A percentile compares a stretch with the other conserved stretches of the same genome.
Conservation (phyloP, 352 stramenopile genomes). For the Phytophthora podocarpi region DNA sequence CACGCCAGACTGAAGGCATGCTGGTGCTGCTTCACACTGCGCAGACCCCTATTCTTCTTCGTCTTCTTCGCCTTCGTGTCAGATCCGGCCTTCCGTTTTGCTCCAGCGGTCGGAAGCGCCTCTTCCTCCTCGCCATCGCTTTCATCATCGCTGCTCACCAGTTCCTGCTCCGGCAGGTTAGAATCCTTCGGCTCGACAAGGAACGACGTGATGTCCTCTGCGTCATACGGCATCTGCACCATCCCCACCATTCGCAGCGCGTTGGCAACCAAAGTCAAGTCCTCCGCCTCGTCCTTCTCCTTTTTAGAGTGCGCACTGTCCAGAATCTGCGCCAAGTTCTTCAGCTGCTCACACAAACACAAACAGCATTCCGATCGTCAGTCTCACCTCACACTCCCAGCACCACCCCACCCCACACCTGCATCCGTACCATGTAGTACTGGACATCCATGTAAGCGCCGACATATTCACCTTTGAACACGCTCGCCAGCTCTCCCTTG, state of each 20-base stretch:
- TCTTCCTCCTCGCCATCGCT: constrained; percentile 49
- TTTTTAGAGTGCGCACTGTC: constrained; percentile 40
- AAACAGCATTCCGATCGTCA: constrained; percentile 4
- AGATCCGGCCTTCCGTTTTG: constrained; percentile 59
- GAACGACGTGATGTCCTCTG: constrained; percentile 71
- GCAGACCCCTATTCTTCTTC: constrained; percentile 50
- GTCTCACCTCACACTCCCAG: background rate
- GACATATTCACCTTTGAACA: constrained; percentile 90
- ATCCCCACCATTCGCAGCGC: constrained; percentile 70
- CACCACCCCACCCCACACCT: background rate
- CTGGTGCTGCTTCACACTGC: constrained; percentile 75
- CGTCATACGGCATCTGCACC: constrained; percentile 72
- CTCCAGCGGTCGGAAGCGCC: constrained; percentile 22
- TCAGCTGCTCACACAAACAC: constrained; percentile 43
- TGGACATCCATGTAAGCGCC: constrained; percentile 85
- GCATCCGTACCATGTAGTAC: constrained; percentile 78
- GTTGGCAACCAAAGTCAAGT: constrained; percentile 69
- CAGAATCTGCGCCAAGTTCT: constrained; percentile 69
- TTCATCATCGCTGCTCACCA: constrained; percentile 53
- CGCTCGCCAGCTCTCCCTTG: constrained; percentile 79
- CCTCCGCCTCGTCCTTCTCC: constrained; percentile 43
- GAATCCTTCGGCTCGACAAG: constrained; percentile 53
- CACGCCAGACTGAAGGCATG: constrained; percentile 82
- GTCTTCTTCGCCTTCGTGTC: constrained; percentile 38
- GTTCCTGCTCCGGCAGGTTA: constrained; percentile 36